These are phyloP conservation scores for Globisporangium radiosum DNA, from an alignment of 352 stramenopile genomes.

Conservation along the genomic window DNA sequence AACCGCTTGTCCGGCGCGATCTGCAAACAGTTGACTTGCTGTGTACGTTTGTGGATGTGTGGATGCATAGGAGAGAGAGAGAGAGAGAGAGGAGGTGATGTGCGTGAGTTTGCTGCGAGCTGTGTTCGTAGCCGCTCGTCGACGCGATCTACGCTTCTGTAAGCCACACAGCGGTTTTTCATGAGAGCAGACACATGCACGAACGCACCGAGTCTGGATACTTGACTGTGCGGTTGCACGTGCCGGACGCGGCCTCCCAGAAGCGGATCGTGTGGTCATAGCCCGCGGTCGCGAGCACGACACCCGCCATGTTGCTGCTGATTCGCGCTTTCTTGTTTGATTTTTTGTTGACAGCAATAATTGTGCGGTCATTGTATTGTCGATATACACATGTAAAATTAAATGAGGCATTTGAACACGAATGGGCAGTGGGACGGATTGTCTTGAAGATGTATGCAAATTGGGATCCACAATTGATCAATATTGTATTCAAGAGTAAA, in stretches of 20 bases:
- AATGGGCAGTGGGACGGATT: too few relatives aligned
- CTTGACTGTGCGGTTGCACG: conserved; percentile 93
- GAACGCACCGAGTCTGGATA: conserved; percentile 89
- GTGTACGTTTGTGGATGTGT: background rate
- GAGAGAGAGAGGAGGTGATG: background rate
- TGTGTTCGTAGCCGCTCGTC: too few relatives aligned
- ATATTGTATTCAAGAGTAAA: too few relatives aligned
- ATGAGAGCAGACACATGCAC: background rate
- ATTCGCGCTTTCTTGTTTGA: background rate
- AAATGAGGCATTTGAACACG: too few relatives aligned
- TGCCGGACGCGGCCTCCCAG: conserved; percentile 95
- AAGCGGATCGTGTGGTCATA: conserved; percentile 99
- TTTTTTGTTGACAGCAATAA: background rate
- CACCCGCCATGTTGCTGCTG: conserved; percentile 51
- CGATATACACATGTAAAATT: too few relatives aligned
- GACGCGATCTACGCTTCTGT: too few relatives aligned
- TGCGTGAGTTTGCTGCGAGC: background rate
- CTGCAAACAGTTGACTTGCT: conserved; percentile 96
- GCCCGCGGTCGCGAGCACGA: conserved; percentile 95
- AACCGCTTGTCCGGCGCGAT: conserved; percentile 97
- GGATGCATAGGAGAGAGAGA: conserved; percentile 2
- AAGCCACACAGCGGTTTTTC: background rate
- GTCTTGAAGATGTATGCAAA: too few relatives aligned
- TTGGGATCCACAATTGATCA: too few relatives aligned
- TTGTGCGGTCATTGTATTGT: too few relatives aligned